Evolutionary conservation across 2,329 filamentous ascomycete species (phyloP).

Genomic region (Aspergillus aculeatus): DNA sequence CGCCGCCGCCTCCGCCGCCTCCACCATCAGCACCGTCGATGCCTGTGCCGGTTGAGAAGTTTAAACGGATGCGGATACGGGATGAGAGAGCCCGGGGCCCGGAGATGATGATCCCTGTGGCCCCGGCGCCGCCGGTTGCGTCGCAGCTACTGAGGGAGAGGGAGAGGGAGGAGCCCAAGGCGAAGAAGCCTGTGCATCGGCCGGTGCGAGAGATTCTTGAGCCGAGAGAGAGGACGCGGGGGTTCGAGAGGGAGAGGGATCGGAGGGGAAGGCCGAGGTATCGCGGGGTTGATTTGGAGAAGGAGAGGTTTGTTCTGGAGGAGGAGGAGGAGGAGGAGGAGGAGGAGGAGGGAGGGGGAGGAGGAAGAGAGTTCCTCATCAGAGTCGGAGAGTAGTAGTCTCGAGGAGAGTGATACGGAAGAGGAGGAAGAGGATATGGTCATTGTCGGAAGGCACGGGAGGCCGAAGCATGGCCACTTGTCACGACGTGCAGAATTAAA

Average conservation of each 20-base stretch:
- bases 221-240: not conserved
- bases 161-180: not conserved
- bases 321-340: slow-evolving; percentile 1
- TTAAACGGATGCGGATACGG: slow-evolving; percentile 42
- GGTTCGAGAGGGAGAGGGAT: not conserved
- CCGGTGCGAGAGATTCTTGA: not conserved
- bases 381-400: slow-evolving; percentile 9
- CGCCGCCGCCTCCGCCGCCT: not conserved
- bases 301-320: slow-evolving; percentile 8
- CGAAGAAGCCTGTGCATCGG: not conserved
- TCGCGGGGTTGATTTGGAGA: not conserved
- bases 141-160: not conserved
- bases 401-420: slow-evolving; percentile 14
- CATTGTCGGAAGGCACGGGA: slow-evolving; percentile 5
- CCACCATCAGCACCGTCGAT: not conserved
- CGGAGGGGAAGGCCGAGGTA: not conserved
- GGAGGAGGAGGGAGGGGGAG: not conserved
- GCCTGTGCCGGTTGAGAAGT: slow-evolving; percentile 36
- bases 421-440: slow-evolving; percentile 14
- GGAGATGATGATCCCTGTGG: not conserved
- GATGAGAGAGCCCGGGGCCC: slow-evolving; percentile 23
- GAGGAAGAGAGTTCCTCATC: slow-evolving; percentile 12
- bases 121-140: not conserved
- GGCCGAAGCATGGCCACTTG: not conserved
- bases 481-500: slow-evolving; percentile 10